phyloP scores from a whole-genome alignment of 2,329 filamentous ascomycete genomes.

The Capronia coronata region DNA sequence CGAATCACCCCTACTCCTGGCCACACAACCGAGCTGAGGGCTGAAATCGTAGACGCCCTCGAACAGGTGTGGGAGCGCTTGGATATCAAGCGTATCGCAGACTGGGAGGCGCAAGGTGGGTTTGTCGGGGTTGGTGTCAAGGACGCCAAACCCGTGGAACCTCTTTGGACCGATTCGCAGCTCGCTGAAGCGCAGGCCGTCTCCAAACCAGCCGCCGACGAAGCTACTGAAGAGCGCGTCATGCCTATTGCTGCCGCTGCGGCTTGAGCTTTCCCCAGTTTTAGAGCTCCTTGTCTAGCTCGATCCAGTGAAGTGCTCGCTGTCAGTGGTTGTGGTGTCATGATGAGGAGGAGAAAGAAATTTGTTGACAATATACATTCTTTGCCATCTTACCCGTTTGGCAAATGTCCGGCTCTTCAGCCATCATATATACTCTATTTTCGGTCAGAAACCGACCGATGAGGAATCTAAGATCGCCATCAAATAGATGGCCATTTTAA shows the following conservation, averaged over 20 bases:
- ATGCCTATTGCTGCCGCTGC: constrained; percentile 26
- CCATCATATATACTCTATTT: constrained; percentile 8
- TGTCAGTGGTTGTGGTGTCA: background rate
- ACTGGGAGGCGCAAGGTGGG: constrained; percentile 85
- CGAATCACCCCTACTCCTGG: constrained; percentile 94
- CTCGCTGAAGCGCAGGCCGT: constrained; percentile 40
- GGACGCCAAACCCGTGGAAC: constrained; percentile 53
- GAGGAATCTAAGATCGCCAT: constrained; percentile 14
- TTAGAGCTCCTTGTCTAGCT: background rate
- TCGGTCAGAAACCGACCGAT: constrained; percentile 1
- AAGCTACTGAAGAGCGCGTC: constrained; percentile 11
- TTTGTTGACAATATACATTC: constrained; percentile 2
- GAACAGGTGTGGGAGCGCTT: constrained; percentile 85
- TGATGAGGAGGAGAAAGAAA: background rate
- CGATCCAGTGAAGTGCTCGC: constrained; percentile 18
- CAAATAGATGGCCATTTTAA: constrained; percentile 11
- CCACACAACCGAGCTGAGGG: constrained; percentile 75
- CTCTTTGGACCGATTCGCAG: constrained; percentile 91
- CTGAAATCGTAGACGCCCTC: constrained; percentile 75
- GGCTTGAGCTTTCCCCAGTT: constrained; percentile 18
- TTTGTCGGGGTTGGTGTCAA: constrained; percentile 89
- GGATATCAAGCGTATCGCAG: constrained; percentile 82
- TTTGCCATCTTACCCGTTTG: constrained; percentile 3
- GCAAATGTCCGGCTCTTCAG: constrained; percentile 26
- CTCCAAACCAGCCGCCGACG: constrained; percentile 12